Evolutionary conservation across 148 eudicot species (phyloP), one percentile per base, ranked within the genome.

Genomic region (Camellia granthamiana): DNA sequence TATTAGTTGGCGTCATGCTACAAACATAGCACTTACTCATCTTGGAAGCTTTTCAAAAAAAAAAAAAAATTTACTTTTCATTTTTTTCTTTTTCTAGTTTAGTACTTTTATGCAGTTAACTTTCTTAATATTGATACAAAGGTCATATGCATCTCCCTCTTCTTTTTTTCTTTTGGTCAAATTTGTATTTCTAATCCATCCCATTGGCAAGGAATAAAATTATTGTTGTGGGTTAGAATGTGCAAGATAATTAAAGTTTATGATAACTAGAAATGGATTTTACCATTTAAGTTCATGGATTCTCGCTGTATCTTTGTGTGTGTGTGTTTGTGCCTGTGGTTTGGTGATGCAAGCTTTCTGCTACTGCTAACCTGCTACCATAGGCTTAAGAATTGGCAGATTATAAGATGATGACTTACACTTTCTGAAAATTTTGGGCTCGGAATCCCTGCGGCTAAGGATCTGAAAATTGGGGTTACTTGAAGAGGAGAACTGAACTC

Each of bases 361-460:
- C 49, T 46, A 30, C 55, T 46, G 69, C 18, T 72, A 70, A 13
- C 9, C 43, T 46, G 69, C 18, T 72, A 70, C 19, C 23, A 41
- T 21, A 58, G 59, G 74, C 59, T 75, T 59, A 56, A 58, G 30
- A 74, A 46, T 65, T 23, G 30, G 41, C 67, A 73, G 62, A 60
- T 18, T 21, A 9, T 84, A 83, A 76, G 69, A 69, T 70, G 62
- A 79, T 19, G 64, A 87, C 99, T 91, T 88, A 96, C 99, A 84
- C 99, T 96, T 89, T 96, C 99, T 74, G 98, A 92, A 84, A 96
- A 96, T 61, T 93, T 93, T 74, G 99, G 99, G 83, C 95, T 96
- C 21, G 99, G 98, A 80, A 96, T 87, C 58, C 92, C 88, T 65
- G 92, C 85, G 75, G 99, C 92, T 76, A 92, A 81, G 58, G 97